Conservation (phyloP, 2,329 filamentous ascomycete genomes). For the Aspergillus carbonarius region DNA sequence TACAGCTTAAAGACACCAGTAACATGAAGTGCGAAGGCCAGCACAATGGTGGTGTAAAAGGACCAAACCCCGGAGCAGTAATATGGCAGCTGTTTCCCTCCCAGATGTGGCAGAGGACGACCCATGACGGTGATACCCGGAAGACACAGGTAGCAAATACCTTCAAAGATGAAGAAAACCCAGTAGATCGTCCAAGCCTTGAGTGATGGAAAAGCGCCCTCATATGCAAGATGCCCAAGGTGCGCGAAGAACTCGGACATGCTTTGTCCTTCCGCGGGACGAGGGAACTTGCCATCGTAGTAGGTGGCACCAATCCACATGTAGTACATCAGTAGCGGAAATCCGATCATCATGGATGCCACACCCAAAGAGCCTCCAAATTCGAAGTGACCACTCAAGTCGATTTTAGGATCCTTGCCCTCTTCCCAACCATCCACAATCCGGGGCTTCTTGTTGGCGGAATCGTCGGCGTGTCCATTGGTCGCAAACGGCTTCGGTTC, state of each 20-base stretch:
- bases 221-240: slow-evolving; percentile 71
- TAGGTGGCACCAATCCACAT: slow-evolving; percentile 98
- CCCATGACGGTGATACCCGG: slow-evolving; percentile 87
- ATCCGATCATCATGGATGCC: slow-evolving; percentile 81
- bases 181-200: slow-evolving; percentile 94
- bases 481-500: slow-evolving; percentile 19
- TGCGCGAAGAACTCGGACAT: slow-evolving; percentile 70
- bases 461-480: slow-evolving; percentile 21
- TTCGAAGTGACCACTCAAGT: slow-evolving; percentile 61
- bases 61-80: slow-evolving; percentile 89
- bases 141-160: slow-evolving; percentile 75
- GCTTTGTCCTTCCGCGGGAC: slow-evolving; percentile 64
- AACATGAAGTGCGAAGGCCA: slow-evolving; percentile 72
- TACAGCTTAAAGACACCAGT: slow-evolving; percentile 85
- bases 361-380: slow-evolving; percentile 88
- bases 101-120: slow-evolving; percentile 79
- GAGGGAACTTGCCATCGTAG: slow-evolving; percentile 81
- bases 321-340: slow-evolving; percentile 96
- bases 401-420: slow-evolving; percentile 44
- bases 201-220: slow-evolving; percentile 76
- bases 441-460: slow-evolving; percentile 26
- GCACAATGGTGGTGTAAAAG: slow-evolving; percentile 79
- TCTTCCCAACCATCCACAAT: slow-evolving; percentile 44
- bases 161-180: slow-evolving; percentile 85
- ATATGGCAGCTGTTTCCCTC: slow-evolving; percentile 84